phyloP scores from a whole-genome alignment of 495 filamentous ascomycete genomes.

The Paragyromitra xinjiangensis region DNA sequence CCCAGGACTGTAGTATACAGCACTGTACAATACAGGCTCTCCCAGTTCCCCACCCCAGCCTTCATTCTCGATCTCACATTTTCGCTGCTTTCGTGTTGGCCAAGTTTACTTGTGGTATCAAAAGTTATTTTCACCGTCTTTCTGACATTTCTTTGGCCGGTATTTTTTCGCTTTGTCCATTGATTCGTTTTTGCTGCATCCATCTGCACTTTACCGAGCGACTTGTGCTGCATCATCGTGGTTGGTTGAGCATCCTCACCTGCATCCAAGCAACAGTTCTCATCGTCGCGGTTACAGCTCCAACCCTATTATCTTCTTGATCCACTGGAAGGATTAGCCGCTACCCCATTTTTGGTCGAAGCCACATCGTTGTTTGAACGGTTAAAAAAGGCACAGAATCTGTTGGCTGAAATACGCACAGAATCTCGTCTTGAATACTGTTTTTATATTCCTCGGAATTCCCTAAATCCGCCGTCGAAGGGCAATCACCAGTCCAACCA shows the following conservation, averaged over 20 bases:
- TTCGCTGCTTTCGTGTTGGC: slow-evolving; percentile 30
- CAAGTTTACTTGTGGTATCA: slow-evolving; percentile 41
- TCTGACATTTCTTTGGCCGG: slow-evolving; percentile 46
- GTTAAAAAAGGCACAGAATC: slow-evolving; percentile 50
- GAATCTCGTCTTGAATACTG: slow-evolving; percentile 49
- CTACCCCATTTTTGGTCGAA: slow-evolving; percentile 43
- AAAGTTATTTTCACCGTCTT: slow-evolving; percentile 44
- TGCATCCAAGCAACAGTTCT: slow-evolving; percentile 53
- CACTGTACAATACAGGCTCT: slow-evolving; percentile 49
- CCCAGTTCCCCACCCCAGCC: slow-evolving; percentile 30
- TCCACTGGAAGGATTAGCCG: slow-evolving; percentile 52
- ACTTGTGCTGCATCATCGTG: slow-evolving; percentile 50
- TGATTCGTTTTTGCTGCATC: slow-evolving; percentile 55
- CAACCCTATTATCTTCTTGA: slow-evolving; percentile 49
- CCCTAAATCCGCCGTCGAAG: slow-evolving; percentile 47
- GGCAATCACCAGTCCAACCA: slow-evolving; percentile 66
- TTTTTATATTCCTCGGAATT: slow-evolving; percentile 53
- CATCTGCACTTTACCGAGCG: slow-evolving; percentile 55
- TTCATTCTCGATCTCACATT: slow-evolving; percentile 35
- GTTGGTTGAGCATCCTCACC: slow-evolving; percentile 49
- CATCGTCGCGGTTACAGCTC: slow-evolving; percentile 47
- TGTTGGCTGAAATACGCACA: slow-evolving; percentile 57
- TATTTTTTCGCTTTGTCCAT: slow-evolving; percentile 58
- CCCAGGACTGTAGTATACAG: slow-evolving; percentile 50
- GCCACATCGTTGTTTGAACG: slow-evolving; percentile 48